Percentiles rank a stretch among this genome's conserved stretches.
Evolutionary conservation across 768 basidiomycete genomes (phyloP).

Genomic region (Lactarius vividus): DNA sequence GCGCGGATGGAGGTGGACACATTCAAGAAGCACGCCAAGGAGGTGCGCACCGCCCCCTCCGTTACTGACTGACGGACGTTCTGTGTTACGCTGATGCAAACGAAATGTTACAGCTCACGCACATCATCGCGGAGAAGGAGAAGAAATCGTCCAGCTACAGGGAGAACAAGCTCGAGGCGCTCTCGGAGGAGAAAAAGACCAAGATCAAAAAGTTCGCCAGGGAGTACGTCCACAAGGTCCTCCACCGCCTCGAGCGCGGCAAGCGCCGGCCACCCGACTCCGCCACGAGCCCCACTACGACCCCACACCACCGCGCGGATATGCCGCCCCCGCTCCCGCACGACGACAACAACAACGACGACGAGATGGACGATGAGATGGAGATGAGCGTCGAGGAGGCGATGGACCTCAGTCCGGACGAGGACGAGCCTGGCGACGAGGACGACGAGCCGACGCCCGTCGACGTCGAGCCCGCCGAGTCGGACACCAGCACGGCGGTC

Average conservation of each 20-base stretch:
- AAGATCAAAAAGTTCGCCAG: slow-evolving; percentile 95
- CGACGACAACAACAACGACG: not conserved
- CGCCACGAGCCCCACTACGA: too few relatives aligned
- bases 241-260: slow-evolving; percentile 61
- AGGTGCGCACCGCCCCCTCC: too few relatives aligned
- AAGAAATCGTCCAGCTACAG: slow-evolving; percentile 79
- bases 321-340: not conserved
- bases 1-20: slow-evolving; percentile 68
- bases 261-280: slow-evolving; percentile 31
- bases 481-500: slow-evolving; percentile 26
- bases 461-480: slow-evolving; percentile 27
- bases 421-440: slow-evolving; percentile 19
- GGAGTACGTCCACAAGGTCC: slow-evolving; percentile 82
- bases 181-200: slow-evolving; percentile 80
- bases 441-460: slow-evolving; percentile 24
- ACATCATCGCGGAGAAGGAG: slow-evolving; percentile 89
- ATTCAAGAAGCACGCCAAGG: slow-evolving; percentile 95
- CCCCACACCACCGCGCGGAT: not conserved
- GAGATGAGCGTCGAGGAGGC: slow-evolving; percentile 32
- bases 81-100: too few relatives aligned
- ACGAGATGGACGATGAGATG: slow-evolving; percentile 20
- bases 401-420: slow-evolving; percentile 31
- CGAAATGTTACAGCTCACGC: slow-evolving; percentile 83
- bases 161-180: slow-evolving; percentile 58
- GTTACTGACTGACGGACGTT: too few relatives aligned